These are phyloP conservation scores for Picea mariana DNA, from an alignment of 83 land plant genomes.

Conservation along the genomic window DNA sequence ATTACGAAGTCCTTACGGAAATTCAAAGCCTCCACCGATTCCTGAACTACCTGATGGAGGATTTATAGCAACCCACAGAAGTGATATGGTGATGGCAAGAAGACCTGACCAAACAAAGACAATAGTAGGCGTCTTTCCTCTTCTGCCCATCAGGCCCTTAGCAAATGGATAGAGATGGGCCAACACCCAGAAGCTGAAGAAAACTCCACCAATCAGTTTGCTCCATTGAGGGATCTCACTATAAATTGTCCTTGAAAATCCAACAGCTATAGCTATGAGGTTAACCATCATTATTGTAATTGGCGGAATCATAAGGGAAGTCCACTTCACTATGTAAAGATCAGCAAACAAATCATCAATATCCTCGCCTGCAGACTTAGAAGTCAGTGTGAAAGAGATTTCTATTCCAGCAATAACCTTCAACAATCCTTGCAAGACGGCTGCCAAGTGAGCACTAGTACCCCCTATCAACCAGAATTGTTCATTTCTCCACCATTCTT, in stretches of 20 bases:
- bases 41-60: conserved; percentile 43
- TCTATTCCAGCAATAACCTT: conserved; percentile 79
- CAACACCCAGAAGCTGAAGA: conserved; percentile 84
- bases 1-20: conserved; percentile 22
- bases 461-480: conserved; percentile 85
- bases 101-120: conserved; percentile 80
- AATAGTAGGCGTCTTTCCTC: conserved; percentile 78
- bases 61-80: conserved; percentile 72
- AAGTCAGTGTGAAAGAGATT: conserved; percentile 73
- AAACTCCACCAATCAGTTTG: conserved; percentile 65
- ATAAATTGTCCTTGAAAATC: conserved; percentile 62
- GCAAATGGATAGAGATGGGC: conserved; percentile 84
- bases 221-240: conserved; percentile 67
- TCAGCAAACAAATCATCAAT: conserved; percentile 72
- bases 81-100: conserved; percentile 73
- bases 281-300: conserved; percentile 74
- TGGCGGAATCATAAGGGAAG: conserved; percentile 73
- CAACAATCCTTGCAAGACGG: conserved; percentile 75
- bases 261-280: conserved; percentile 72
- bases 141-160: conserved; percentile 77
- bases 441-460: conserved; percentile 83
- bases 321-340: conserved; percentile 83
- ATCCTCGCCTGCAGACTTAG: conserved; percentile 54
- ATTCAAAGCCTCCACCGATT: conserved; percentile 33
- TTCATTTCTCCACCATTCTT: conserved; percentile 88